phyloP scores from a whole-genome alignment of 2,329 filamentous ascomycete species.

The Aspergillus phoenicis region DNA sequence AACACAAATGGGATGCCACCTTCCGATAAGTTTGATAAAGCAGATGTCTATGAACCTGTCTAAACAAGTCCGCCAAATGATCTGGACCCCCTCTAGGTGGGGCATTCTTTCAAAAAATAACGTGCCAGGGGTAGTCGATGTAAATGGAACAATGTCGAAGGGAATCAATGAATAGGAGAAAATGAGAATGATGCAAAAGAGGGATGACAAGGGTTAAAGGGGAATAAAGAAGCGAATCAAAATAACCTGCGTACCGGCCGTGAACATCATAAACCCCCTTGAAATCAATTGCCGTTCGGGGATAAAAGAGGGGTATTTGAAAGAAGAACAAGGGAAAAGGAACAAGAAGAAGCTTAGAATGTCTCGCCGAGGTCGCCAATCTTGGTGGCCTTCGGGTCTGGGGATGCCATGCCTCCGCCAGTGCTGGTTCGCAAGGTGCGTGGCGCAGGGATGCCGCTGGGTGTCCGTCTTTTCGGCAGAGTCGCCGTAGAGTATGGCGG shows the following conservation, averaged over 20 bases:
- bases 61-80: slow-evolving; percentile 17
- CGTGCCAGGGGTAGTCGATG: slow-evolving; percentile 8
- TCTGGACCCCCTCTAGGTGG: slow-evolving; percentile 2
- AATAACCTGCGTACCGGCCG: slow-evolving; percentile 21
- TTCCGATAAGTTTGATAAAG: background rate
- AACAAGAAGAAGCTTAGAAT: slow-evolving; percentile 44
- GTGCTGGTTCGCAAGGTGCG: slow-evolving; percentile 45
- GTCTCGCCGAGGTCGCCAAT: slow-evolving; percentile 58
- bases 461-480: slow-evolving; percentile 55
- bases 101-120: slow-evolving; percentile 13
- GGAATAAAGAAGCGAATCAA: slow-evolving; percentile 17
- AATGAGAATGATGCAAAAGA: slow-evolving; percentile 5
- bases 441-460: slow-evolving; percentile 48
- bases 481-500: slow-evolving; percentile 55
- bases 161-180: slow-evolving; percentile 9
- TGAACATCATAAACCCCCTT: slow-evolving; percentile 25
- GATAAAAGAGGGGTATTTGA: slow-evolving; percentile 8
- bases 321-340: slow-evolving; percentile 6
- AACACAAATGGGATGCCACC: background rate
- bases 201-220: slow-evolving; percentile 6
- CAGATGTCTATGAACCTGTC: slow-evolving; percentile 22
- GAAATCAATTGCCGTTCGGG: background rate
- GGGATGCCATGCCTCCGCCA: slow-evolving; percentile 51
- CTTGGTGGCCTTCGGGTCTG: slow-evolving; percentile 52
- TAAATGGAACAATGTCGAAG: slow-evolving; percentile 15